Percentiles rank a stretch among this genome's conserved stretches.
Evolutionary conservation across 257 asterid species (phyloP).

Genomic region (Nicotiana knightiana): DNA sequence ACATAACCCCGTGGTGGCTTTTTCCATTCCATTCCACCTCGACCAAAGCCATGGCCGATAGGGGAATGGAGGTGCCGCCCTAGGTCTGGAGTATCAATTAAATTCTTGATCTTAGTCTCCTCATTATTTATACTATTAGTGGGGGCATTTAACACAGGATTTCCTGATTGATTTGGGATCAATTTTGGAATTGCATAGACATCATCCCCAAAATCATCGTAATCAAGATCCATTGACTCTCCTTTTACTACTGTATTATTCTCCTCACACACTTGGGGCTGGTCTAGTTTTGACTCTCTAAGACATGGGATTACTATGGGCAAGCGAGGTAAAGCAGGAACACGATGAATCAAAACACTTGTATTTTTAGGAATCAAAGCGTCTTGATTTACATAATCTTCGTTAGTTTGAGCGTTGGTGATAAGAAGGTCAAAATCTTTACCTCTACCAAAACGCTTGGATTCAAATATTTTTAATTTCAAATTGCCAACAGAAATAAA

Average conservation of each 20-base stretch:
- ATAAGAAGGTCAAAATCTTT: slow-evolving; percentile 92
- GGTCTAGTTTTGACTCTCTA: slow-evolving; percentile 28
- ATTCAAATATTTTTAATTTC: slow-evolving; percentile 90
- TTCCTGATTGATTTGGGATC: slow-evolving; percentile 33
- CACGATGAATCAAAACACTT: slow-evolving; percentile 84
- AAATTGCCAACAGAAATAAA: slow-evolving; percentile 78
- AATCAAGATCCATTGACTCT: slow-evolving; percentile 57
- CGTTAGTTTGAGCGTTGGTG: slow-evolving; percentile 90
- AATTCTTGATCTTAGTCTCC: slow-evolving; percentile 80
- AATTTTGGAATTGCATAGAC: slow-evolving; percentile 72
- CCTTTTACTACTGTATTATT: slow-evolving; percentile 23
- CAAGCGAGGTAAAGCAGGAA: slow-evolving; percentile 88
- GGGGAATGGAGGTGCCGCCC: background rate
- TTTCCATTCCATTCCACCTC: slow-evolving; percentile 77
- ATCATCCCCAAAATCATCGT: slow-evolving; percentile 89
- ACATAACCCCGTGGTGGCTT: slow-evolving; percentile 84
- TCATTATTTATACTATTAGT: slow-evolving; percentile 67
- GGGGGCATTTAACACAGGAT: slow-evolving; percentile 41
- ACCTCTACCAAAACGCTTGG: slow-evolving; percentile 92
- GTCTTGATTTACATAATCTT: slow-evolving; percentile 85
- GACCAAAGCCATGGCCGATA: slow-evolving; percentile 62
- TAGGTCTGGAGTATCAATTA: slow-evolving; percentile 60
- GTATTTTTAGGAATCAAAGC: slow-evolving; percentile 86
- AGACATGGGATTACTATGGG: slow-evolving; percentile 73
- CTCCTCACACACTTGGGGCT: slow-evolving; percentile 21